Base-by-base conservation (phyloP, 2,329 filamentous ascomycete genomes). In the Verticillium alfalfae region DNA sequence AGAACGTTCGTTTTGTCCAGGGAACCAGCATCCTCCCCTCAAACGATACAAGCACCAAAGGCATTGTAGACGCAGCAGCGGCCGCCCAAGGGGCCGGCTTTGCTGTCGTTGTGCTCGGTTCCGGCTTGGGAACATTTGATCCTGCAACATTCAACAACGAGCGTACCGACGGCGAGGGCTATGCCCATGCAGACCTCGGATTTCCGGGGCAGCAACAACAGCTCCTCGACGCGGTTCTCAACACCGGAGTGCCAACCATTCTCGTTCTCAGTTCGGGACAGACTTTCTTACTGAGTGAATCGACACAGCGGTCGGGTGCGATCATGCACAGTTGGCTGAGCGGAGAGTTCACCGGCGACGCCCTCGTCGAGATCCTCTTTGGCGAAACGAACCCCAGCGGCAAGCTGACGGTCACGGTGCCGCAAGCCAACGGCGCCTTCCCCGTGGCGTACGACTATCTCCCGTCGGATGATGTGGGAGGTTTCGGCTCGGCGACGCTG, bases 401-500 rank as follows among this genome's bases (percentile, higher is more conserved):
- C n/a, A 73, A 73, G 59, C 64, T 73, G 10, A 71, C 72, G 0
- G 76, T 83, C 12, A 80, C 78, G 2, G 80, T 83, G 73, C 81
- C 79, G 0, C 80, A 80, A 75, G 72, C 69, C 2, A 68, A 74
- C 5, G 71, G 76, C n/a, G 71, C 77, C 10, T 66, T 71, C 5
- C 88, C 88, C 60, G 81, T 89, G 60, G 87, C 90, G 70, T 90
- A 91, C 72, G 83, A 88, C 36, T 82, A 88, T 70, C 88, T 90
- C 71, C 79, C 79, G 0, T 81, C 80, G 3, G 82, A 86, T 66
- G 87, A 90, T 72, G 82, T 81, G 60, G 72, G 86, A 38, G 78
- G 82, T 62, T 84, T 89, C 64, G 77, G 78, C 0, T 84, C 86
- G 0, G 82, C 84, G 63, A 81, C 80, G 10, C 75, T 85, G 39